Evolutionary conservation across 2,329 filamentous ascomycete genomes (phyloP).

Genomic region (Aspergillus thermomutatus): DNA sequence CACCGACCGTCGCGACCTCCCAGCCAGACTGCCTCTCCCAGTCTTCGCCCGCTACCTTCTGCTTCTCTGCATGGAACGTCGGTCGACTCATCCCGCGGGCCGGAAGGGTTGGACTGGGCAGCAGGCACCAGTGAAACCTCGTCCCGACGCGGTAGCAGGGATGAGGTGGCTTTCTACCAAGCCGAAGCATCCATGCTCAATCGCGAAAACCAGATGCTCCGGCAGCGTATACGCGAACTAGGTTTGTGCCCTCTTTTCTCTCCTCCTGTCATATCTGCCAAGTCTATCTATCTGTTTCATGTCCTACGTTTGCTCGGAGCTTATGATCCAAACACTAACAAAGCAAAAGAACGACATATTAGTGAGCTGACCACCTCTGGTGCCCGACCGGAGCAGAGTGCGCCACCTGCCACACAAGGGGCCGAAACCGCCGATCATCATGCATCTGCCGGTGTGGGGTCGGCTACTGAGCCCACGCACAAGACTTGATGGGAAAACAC

Average conservation of each 20-base stretch:
- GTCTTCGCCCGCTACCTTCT: constrained; percentile 27
- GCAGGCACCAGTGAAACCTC: constrained; percentile 24
- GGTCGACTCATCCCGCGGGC: constrained; percentile 20
- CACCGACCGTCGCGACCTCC: constrained; percentile 33
- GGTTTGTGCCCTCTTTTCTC: constrained; percentile 28
- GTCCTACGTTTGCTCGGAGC: not conserved
- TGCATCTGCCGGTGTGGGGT: constrained; percentile 9
- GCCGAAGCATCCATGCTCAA: constrained; percentile 45
- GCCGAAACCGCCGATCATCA: constrained; percentile 9
- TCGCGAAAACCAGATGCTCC: constrained; percentile 49
- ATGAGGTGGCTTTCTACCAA: constrained; percentile 47
- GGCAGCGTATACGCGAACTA: constrained; percentile 46
- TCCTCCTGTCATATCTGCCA: not conserved
- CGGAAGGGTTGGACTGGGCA: constrained; percentile 25
- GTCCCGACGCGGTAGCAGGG: constrained; percentile 40
- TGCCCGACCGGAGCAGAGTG: constrained; percentile 5
- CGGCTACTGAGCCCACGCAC: constrained; percentile 17
- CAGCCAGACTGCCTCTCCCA: constrained; percentile 39
- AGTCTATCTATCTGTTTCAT: not conserved
- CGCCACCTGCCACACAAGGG: constrained; percentile 4
- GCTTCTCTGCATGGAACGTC: not conserved
- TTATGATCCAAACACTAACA: constrained; percentile 1
- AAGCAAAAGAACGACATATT: constrained; percentile 28
- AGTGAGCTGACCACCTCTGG: constrained; percentile 23
- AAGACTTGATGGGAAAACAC: constrained; percentile 17